These are phyloP conservation scores for Sequoiadendron giganteum DNA, from an alignment of 75 land plant species.

Conservation along the genomic window DNA sequence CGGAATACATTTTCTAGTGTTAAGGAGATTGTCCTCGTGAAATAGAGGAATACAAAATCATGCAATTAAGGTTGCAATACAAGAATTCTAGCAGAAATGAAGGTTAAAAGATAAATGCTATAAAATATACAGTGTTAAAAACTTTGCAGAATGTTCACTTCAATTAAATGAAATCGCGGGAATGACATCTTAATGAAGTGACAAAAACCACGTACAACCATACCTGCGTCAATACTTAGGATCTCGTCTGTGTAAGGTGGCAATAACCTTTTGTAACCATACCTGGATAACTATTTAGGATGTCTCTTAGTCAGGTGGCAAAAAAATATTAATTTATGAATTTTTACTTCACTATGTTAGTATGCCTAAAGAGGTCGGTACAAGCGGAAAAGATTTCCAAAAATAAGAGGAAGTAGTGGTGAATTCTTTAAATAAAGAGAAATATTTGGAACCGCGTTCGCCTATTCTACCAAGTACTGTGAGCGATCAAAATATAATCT, in stretches of 20 bases:
- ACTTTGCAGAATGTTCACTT: background rate
- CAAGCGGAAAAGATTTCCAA: background rate
- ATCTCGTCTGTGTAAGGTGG: background rate
- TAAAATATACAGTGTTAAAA: background rate
- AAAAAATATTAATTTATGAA: background rate
- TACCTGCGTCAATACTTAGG: background rate
- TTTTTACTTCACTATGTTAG: background rate
- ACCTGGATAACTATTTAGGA: background rate
- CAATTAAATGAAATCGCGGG: background rate
- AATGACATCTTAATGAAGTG: background rate
- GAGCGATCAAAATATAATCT: background rate
- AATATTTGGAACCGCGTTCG: no score
- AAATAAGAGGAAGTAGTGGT: background rate
- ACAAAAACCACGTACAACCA: background rate
- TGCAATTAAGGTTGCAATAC: background rate
- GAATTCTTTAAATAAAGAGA: background rate
- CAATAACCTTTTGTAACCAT: background rate
- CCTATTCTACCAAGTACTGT: no score
- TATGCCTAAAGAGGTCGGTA: no score
- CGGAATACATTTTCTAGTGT: background rate
- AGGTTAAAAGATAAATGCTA: background rate
- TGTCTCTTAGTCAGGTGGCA: no score
- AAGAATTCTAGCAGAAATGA: background rate
- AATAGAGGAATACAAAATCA: background rate
- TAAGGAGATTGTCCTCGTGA: background rate